Base-by-base conservation (phyloP, 163 green algal species). In the Scenedesmus sp. region DNA sequence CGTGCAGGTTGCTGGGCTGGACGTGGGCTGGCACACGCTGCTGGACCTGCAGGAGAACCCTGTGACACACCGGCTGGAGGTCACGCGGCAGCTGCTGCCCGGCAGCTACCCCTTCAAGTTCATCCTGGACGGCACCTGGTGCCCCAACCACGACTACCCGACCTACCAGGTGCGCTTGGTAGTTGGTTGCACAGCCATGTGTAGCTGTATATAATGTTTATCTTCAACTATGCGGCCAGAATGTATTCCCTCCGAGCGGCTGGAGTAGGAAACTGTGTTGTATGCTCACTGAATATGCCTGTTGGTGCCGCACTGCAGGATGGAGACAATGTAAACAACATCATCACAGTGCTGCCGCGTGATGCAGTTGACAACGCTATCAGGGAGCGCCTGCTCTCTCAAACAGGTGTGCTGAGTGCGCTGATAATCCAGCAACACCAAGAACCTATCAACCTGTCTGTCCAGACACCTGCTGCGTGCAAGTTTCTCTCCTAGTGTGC, bases 61-160 rank as follows among this genome's bases (percentile, higher is more conserved):
- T 2, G 89, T 87, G 8, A 94, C 87, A 4, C 54, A 94, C 2
- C 91, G 96, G 86, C 76, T 94, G 88, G 88, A 90, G 46, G 90
- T 93, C 18, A 90, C 67, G 3, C 92, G 95, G 62, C 12, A 94
- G 20, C 91, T 98, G 84, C 95, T 96, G 23, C 93, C 95, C 5
- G 96, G 96, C 34, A 94, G 56, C 20, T 97, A 96, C 92, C 91
- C 92, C 23, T 98, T 97, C 96, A 98, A 98, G 95, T 97, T 97
- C 83, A 91, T 98, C n/a, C 89, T 99, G 52, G 97, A 99, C 92
- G 98, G 95, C n/a, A 79, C 94, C 34, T 99, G 98, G 98, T 97
- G 94, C 4, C 97, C 96, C 88, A 97, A 95, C n/a, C 90, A 90
- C 1, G 97, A 99, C 92, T 97, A 98, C 85, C 95, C 95, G 18